Evolutionary conservation across 164 flowering plant genomes (phyloP).

Genomic region (Tetracentron sinense): DNA sequence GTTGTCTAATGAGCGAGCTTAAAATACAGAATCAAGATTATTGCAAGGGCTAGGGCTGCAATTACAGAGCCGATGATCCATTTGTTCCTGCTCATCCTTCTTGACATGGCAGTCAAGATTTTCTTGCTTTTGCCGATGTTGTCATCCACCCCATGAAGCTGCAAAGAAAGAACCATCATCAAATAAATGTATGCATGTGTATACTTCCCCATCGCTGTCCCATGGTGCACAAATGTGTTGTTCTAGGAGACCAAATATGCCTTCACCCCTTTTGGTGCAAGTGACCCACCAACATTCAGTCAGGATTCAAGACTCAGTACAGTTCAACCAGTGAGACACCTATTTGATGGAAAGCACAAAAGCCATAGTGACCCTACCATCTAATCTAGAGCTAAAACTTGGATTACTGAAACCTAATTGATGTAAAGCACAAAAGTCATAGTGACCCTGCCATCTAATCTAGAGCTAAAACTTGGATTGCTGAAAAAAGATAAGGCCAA

Average conservation of each 20-base stretch:
- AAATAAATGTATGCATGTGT: not conserved
- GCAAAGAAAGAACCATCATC: slow-evolving; percentile 12
- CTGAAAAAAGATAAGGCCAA: not conserved
- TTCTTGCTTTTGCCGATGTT: slow-evolving; percentile 70
- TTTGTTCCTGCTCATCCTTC: slow-evolving; percentile 63
- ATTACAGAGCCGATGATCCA: slow-evolving; percentile 57
- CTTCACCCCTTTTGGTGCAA: too few relatives aligned
- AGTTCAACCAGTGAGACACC: not conserved
- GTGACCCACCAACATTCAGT: too few relatives aligned
- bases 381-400: too few relatives aligned
- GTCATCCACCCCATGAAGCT: slow-evolving; percentile 76
- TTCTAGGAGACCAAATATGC: too few relatives aligned
- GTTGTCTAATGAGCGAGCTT: slow-evolving; percentile 34
- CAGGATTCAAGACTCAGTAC: not conserved
- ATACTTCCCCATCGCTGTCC: too few relatives aligned
- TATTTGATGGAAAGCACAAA: not conserved
- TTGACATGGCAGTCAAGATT: slow-evolving; percentile 53
- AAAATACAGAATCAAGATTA: slow-evolving; percentile 42
- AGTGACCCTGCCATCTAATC: not conserved
- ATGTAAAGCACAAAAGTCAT: not conserved
- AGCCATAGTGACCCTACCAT: not conserved
- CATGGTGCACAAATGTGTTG: too few relatives aligned
- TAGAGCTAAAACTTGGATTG: not conserved
- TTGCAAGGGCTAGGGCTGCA: slow-evolving; percentile 51
- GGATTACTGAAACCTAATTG: not conserved